phyloP scores from a whole-genome alignment of 2,329 filamentous ascomycete genomes.

The Fusarium avenaceum region DNA sequence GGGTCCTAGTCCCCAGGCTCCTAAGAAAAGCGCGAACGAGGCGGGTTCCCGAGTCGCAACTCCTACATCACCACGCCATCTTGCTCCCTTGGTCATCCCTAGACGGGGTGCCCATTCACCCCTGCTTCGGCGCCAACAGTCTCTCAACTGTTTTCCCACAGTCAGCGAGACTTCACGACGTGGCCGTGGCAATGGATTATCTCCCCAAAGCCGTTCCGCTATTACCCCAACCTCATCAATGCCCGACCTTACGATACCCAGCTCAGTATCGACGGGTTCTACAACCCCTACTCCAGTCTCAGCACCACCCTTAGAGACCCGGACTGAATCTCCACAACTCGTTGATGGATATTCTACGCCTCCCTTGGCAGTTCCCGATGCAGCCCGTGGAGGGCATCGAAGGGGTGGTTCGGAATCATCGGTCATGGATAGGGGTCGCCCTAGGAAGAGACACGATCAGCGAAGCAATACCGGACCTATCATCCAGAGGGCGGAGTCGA shows the following conservation, averaged over 20 bases:
- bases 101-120: slow-evolving; percentile 38
- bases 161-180: slow-evolving; percentile 61
- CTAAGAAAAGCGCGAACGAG: slow-evolving; percentile 43
- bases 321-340: slow-evolving; percentile 59
- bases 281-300: slow-evolving; percentile 65
- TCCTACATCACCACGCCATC: slow-evolving; percentile 65
- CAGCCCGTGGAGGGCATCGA: slow-evolving; percentile 56
- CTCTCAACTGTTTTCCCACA: slow-evolving; percentile 61
- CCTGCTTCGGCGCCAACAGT: slow-evolving; percentile 53
- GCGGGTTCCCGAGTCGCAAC: slow-evolving; percentile 11
- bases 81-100: slow-evolving; percentile 71
- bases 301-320: slow-evolving; percentile 59
- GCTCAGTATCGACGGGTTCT: slow-evolving; percentile 57
- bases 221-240: slow-evolving; percentile 54
- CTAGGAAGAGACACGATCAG: slow-evolving; percentile 65
- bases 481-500: slow-evolving; percentile 56
- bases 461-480: slow-evolving; percentile 55
- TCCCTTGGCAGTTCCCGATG: slow-evolving; percentile 42
- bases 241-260: slow-evolving; percentile 58
- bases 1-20: slow-evolving; percentile 40
- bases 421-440: slow-evolving; percentile 72
- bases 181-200: slow-evolving; percentile 61
- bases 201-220: slow-evolving; percentile 59
- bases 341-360: slow-evolving; percentile 57
- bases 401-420: slow-evolving; percentile 70